A percentile compares a stretch with the other conserved stretches of the same genome.
Conservation (phyloP, 768 basidiomycete genomes). For the Lentinula lateritia region DNA sequence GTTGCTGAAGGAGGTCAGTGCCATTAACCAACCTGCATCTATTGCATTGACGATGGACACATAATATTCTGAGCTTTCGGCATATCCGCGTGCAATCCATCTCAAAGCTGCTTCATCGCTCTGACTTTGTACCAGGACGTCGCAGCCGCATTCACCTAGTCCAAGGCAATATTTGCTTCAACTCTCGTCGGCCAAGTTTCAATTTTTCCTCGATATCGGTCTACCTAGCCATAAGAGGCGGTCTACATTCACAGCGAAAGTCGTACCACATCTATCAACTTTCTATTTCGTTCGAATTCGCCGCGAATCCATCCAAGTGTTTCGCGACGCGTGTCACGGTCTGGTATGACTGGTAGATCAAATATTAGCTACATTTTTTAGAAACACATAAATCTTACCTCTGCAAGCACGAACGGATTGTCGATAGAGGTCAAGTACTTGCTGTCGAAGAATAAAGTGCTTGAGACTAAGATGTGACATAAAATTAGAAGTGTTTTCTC, state of each 20-base stretch:
- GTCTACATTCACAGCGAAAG: not conserved
- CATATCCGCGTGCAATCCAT: too few species aligned
- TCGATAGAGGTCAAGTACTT: slow-evolving; percentile 60
- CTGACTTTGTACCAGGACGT: too few species aligned
- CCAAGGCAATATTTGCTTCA: slow-evolving; percentile 51
- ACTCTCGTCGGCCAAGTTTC: slow-evolving; percentile 50
- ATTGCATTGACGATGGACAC: too few species aligned
- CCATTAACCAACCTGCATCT: too few species aligned
- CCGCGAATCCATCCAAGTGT: slow-evolving; percentile 68
- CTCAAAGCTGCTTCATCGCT: too few species aligned
- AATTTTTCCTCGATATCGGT: slow-evolving; percentile 56
- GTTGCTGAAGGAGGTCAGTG: too few species aligned
- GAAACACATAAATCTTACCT: slow-evolving; percentile 32
- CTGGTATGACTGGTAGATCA: slow-evolving; percentile 47
- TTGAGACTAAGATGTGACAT: slow-evolving; percentile 43
- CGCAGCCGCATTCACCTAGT: slow-evolving; percentile 6
- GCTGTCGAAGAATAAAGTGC: slow-evolving; percentile 69
- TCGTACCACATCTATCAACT: slow-evolving; percentile 54
- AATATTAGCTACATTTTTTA: slow-evolving; percentile 4
- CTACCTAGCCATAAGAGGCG: slow-evolving; percentile 25
- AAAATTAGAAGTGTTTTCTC: not conserved
- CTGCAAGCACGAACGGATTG: slow-evolving; percentile 62
- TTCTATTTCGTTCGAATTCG: slow-evolving; percentile 62
- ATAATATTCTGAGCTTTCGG: too few species aligned
- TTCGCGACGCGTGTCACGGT: slow-evolving; percentile 55